phyloP scores from a whole-genome alignment of 768 basidiomycete genomes.

The Russula sp. region DNA sequence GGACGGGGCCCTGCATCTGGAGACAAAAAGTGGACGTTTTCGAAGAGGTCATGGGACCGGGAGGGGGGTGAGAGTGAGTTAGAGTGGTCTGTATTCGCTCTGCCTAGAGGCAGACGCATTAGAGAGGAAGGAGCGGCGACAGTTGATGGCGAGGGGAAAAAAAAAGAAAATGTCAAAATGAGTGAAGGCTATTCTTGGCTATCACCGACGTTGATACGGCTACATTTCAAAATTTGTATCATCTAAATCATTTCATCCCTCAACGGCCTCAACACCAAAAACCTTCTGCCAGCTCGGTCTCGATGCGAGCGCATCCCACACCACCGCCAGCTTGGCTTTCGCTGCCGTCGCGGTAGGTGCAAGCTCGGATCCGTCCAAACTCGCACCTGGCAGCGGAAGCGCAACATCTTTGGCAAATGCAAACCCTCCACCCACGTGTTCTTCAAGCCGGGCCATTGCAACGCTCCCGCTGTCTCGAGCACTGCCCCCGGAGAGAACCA shows the following conservation, averaged over 20 bases:
- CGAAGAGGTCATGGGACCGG: neutral
- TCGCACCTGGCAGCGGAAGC: constrained; percentile 7
- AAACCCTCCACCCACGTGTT: constrained; percentile 48
- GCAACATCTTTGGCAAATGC: constrained; percentile 37
- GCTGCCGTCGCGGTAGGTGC: constrained; percentile 13
- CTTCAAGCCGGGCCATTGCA: constrained; percentile 52
- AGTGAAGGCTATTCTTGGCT: neutral
- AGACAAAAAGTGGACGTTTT: neutral
- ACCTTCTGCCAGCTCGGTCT: constrained; percentile 72
- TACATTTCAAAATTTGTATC: neutral
- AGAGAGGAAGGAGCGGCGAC: constrained; percentile 11
- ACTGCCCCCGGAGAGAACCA: constrained; percentile 54
- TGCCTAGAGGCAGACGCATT: constrained; percentile 17
- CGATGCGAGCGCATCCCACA: constrained; percentile 68
- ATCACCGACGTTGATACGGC: constrained; percentile 16
- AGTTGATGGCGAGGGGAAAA: neutral
- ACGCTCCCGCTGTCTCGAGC: constrained; percentile 49
- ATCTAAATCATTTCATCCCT: neutral
- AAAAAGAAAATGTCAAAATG: neutral
- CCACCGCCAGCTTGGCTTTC: constrained; percentile 47
- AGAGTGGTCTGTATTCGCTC: constrained; percentile 31
- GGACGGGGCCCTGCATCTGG: neutral
- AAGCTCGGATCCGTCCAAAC: constrained; percentile 12
- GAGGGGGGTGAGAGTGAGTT: neutral
- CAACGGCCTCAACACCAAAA: constrained; percentile 38